These are phyloP conservation scores for Boletus sp. DNA, from an alignment of 1,284 basidiomycete species.

Conservation along the genomic window DNA sequence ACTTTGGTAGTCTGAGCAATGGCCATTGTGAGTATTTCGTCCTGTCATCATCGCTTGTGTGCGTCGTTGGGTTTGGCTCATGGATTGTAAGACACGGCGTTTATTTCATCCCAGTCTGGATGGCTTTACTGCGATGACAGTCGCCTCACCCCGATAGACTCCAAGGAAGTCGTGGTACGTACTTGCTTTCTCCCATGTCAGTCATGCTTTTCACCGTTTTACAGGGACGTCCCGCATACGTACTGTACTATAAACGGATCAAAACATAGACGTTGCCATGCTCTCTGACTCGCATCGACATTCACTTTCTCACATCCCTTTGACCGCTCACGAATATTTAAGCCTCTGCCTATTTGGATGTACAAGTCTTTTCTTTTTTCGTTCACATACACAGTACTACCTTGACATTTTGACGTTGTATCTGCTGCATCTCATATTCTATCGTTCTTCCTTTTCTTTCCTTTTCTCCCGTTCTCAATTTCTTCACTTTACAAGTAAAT, in stretches of 20 bases:
- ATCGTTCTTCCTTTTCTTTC: background rate
- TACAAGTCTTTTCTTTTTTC: constrained; percentile 8
- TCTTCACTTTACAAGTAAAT: constrained; percentile 25
- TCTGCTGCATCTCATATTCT: constrained; percentile 19
- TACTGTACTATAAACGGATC: constrained; percentile 80
- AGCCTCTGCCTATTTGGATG: constrained; percentile 32
- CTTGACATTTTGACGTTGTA: constrained; percentile 17
- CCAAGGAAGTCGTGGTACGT: constrained; percentile 83
- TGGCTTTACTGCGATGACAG: constrained; percentile 92
- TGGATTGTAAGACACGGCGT: constrained; percentile 70
- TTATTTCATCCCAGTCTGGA: constrained; percentile 70
- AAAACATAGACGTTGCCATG: constrained; percentile 42
- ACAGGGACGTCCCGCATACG: constrained; percentile 83
- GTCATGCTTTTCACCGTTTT: constrained; percentile 14
- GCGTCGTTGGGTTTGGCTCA: background rate
- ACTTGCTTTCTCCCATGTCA: background rate
- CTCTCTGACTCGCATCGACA: background rate
- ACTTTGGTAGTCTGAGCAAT: constrained; percentile 85
- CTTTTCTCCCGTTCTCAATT: background rate
- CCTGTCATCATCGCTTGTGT: background rate
- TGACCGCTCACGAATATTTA: constrained; percentile 26
- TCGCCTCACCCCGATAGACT: constrained; percentile 62
- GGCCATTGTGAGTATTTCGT: constrained; percentile 77
- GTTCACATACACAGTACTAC: constrained; percentile 18
- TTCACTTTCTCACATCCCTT: constrained; percentile 1